A percentile compares a stretch with the other conserved stretches of the same genome.
Conservation (phyloP, 352 stramenopile genomes). For the Stephanocyclus meneghinianus region DNA sequence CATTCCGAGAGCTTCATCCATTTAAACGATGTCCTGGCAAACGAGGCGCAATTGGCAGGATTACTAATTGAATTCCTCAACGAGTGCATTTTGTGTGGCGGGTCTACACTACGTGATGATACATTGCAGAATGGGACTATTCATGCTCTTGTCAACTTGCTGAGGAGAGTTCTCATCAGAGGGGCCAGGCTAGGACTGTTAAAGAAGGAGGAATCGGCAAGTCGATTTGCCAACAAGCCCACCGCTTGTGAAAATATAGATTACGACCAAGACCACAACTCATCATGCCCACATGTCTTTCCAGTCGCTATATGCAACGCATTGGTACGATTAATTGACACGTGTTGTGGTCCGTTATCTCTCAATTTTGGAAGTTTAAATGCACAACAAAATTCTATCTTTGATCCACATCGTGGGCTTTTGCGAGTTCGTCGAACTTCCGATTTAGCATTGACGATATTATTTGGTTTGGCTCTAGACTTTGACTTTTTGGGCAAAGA, state of each 20-base stretch:
- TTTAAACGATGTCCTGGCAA: constrained; percentile 64
- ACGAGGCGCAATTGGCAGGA: constrained; percentile 56
- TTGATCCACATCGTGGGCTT: constrained; percentile 49
- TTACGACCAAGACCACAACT: constrained; percentile 56
- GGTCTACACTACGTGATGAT: constrained; percentile 70
- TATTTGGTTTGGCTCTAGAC: constrained; percentile 82
- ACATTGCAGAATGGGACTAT: constrained; percentile 74
- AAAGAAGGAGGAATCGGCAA: constrained; percentile 16
- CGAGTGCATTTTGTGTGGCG: constrained; percentile 59
- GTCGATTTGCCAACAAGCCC: background rate
- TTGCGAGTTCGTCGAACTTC: constrained; percentile 70
- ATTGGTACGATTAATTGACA: constrained; percentile 60
- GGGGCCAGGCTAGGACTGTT: constrained; percentile 56
- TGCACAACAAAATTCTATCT: background rate
- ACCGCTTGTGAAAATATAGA: constrained; percentile 39
- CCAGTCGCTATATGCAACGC: constrained; percentile 56
- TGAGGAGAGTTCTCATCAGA: constrained; percentile 75
- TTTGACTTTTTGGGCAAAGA: constrained; percentile 77
- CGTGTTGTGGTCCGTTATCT: constrained; percentile 66
- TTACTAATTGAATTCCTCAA: constrained; percentile 62
- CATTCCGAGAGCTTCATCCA: constrained; percentile 61
- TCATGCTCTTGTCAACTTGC: constrained; percentile 64
- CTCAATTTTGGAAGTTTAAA: constrained; percentile 11
- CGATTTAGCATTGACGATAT: constrained; percentile 70
- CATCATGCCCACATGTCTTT: constrained; percentile 57